Base-by-base conservation (phyloP, 371 early-diverging fungal species). In the Blakeslea trispora region DNA sequence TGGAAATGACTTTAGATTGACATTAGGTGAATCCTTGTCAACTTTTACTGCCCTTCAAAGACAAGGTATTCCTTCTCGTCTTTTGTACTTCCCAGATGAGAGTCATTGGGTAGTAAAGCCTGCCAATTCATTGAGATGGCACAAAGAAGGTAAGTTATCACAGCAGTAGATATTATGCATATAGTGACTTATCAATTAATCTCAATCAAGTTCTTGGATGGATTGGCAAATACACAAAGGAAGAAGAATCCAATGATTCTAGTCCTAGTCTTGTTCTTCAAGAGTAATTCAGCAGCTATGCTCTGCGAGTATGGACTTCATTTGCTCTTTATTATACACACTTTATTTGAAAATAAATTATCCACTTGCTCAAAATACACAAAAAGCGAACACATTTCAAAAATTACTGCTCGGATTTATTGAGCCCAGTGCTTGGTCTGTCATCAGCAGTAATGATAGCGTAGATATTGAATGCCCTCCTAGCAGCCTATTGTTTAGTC, bases 41-140 rank as follows among this genome's bases (percentile, higher is more conserved):
- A 81, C 91, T 0, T 93, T 92, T 62, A 91, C 92, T 0, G 92
- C 90, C 0, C 71, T 92, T 41, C 89, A 91, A 55, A 81, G 91
- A 49, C 85, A 77, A 59, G 84, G 86, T 11, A 71, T 92, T 44
- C 84, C 86, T 23, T 85, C 90, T 1, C 79, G 84, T 10, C 64
- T 92, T 19, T 57, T 93, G 17, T 89, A 90, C 55, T 93, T 91
- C 77, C 90, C 90, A 21, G 90, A 93, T 61, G 93, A 93, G 64
- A 90, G 81, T 64, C 89, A 90, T 63, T 85, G 86, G 83, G 86
- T 90, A 10, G 66, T 86, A 52, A 90, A 91, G 56, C 86, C 89
- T 8, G 88, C 85, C 41, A 93, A 91, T 64, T 84, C 87, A 42
- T 71, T 91, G 51, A 77, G 77, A 56, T 91, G 91, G 91, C 85